Evolutionary conservation across 306 rosid species (phyloP).

Genomic region (Astragalus membranaceus): DNA sequence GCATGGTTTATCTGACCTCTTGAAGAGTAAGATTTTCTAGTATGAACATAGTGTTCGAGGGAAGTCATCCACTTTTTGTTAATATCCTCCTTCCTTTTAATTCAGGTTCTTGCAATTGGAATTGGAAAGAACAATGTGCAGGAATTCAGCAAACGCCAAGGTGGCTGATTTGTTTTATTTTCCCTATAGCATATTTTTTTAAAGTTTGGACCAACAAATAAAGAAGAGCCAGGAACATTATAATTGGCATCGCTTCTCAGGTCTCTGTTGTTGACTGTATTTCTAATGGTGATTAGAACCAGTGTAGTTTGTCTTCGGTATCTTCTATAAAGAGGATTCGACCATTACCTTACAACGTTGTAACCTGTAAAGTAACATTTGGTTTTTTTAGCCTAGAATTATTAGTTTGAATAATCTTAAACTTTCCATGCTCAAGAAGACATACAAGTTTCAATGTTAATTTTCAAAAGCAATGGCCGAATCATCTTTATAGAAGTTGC

Average conservation of each 20-base stretch:
- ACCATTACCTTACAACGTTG: background rate
- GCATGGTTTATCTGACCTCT: too few species aligned
- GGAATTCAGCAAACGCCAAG: background rate
- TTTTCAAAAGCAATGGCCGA: background rate
- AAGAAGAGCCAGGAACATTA: background rate
- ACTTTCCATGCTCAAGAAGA: background rate
- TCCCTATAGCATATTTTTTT: background rate
- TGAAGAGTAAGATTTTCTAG: too few species aligned
- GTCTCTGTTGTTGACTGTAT: background rate
- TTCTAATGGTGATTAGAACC: background rate
- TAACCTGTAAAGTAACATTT: background rate
- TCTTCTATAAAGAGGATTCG: background rate
- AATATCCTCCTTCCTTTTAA: background rate
- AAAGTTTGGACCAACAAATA: background rate
- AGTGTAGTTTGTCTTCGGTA: background rate
- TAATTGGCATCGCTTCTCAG: background rate
- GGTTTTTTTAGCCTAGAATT: background rate
- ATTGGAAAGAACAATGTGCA: background rate
- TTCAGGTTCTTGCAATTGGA: constrained; percentile 1
- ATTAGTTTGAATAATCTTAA: background rate
- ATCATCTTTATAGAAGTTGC: background rate
- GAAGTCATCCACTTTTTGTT: background rate
- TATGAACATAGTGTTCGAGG: background rate
- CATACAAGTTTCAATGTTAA: background rate
- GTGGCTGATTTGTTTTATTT: background rate